A percentile compares a stretch with the other conserved stretches of the same genome.
These are phyloP conservation scores for Colletotrichum plurivorum DNA, from an alignment of 2,329 filamentous ascomycete genomes.

Conservation along the genomic window DNA sequence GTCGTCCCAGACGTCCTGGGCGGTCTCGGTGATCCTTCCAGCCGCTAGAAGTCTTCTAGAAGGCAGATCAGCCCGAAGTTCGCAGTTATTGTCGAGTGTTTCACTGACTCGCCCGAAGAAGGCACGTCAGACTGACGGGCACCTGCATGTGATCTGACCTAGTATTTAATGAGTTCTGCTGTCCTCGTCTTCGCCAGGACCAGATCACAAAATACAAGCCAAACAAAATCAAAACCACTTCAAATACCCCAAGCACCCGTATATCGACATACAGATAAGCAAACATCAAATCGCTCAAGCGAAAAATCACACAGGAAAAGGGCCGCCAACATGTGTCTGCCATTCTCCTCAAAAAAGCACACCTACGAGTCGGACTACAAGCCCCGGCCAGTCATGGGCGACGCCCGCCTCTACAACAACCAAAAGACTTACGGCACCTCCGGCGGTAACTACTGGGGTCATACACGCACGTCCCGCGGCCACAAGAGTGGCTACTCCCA, in stretches of 20 bases:
- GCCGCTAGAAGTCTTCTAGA: constrained; percentile 30
- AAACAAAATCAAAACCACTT: too few species aligned
- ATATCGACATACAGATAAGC: neutral
- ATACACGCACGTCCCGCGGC: neutral
- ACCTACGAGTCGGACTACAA: neutral
- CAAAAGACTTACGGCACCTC: constrained; percentile 2
- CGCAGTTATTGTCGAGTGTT: neutral
- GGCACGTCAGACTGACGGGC: constrained; percentile 1
- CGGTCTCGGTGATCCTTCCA: constrained; percentile 8
- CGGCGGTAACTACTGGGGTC: neutral
- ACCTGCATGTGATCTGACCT: neutral
- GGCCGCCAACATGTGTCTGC: constrained; percentile 11
- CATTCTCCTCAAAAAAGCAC: constrained; percentile 18
- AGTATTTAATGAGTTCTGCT: neutral
- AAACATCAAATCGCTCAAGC: neutral
- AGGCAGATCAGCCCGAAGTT: constrained; percentile 17
- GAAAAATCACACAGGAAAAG: neutral
- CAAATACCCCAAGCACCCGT: too few species aligned
- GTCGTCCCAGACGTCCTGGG: neutral
- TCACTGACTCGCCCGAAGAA: neutral
- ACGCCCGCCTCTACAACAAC: neutral
- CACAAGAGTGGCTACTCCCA: neutral
- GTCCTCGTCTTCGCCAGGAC: neutral
- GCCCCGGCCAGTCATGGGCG: constrained; percentile 8
- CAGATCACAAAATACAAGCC: too few species aligned